These are phyloP conservation scores for Thielaviopsis punctulata DNA, from an alignment of 2,329 filamentous ascomycete species.

Conservation along the genomic window DNA sequence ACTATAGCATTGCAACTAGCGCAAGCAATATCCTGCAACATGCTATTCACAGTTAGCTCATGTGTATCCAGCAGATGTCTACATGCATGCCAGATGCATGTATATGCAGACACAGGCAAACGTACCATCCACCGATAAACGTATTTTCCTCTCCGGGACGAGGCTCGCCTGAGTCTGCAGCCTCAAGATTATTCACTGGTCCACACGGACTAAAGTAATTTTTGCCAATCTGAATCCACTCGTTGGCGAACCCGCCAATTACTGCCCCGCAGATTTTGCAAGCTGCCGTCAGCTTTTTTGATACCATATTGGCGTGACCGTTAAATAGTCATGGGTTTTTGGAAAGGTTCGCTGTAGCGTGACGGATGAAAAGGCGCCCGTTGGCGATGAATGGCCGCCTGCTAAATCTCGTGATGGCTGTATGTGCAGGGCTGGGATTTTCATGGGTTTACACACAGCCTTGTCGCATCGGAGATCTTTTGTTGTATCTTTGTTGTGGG, in stretches of 20 bases:
- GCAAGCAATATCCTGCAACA: conserved; percentile 23
- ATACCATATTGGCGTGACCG: too few relatives aligned
- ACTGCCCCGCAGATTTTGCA: conserved; percentile 21
- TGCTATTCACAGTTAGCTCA: conserved; percentile 14
- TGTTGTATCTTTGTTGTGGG: background rate
- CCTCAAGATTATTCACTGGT: conserved; percentile 14
- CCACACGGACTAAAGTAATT: conserved; percentile 23
- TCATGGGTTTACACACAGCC: background rate
- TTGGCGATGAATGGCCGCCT: background rate
- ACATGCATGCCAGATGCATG: background rate
- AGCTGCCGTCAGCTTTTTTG: conserved; percentile 13
- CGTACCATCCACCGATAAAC: conserved; percentile 22
- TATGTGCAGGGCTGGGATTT: background rate
- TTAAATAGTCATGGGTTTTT: too few relatives aligned
- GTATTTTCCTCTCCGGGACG: conserved; percentile 20
- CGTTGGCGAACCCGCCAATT: conserved; percentile 20
- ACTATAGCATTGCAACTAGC: conserved; percentile 18
- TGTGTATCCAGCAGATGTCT: too few relatives aligned
- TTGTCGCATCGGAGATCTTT: background rate
- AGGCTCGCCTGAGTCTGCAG: conserved; percentile 16
- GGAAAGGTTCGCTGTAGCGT: background rate
- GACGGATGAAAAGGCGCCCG: background rate
- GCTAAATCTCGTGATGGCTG: background rate
- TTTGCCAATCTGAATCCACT: conserved; percentile 25
- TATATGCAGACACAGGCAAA: background rate